These are phyloP conservation scores for Carex parvula DNA, from an alignment of 176 grass and related monocot genomes.

Conservation along the genomic window DNA sequence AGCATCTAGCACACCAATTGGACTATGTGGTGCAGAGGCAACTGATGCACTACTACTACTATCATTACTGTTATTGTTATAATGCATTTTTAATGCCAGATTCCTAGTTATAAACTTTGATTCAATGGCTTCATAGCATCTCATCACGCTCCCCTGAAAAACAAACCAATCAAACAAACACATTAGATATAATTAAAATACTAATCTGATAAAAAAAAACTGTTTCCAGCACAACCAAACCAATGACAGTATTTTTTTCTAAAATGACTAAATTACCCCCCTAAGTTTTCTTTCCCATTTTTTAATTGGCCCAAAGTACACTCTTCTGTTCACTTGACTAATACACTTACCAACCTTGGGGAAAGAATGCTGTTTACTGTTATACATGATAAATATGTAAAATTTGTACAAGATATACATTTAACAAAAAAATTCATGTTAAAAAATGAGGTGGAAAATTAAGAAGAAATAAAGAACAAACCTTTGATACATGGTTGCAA, in stretches of 20 bases:
- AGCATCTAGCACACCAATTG: conserved; percentile 68
- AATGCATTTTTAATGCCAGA: conserved; percentile 29
- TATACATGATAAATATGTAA: neutral
- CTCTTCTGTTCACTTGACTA: neutral
- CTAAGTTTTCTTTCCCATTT: no score
- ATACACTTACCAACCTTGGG: neutral
- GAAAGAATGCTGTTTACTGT: neutral
- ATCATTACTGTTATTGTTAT: conserved; percentile 21
- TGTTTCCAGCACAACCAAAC: neutral
- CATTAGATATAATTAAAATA: neutral
- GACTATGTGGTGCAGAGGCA: conserved; percentile 50
- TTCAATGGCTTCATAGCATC: conserved; percentile 53
- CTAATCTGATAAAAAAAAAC: no score
- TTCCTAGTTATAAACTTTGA: conserved; percentile 39
- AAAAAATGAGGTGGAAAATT: neutral
- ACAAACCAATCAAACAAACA: conserved; percentile 7
- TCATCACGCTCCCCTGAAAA: conserved; percentile 53
- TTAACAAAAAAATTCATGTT: neutral
- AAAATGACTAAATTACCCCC: neutral
- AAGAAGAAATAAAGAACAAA: neutral
- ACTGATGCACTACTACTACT: conserved; percentile 8
- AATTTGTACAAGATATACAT: neutral
- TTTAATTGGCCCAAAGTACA: neutral
- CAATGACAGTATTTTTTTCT: neutral
- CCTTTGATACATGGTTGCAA: conserved; percentile 61